These are phyloP conservation scores for Clathrospora elynae DNA, from an alignment of 2,329 filamentous ascomycete genomes.

Conservation along the genomic window DNA sequence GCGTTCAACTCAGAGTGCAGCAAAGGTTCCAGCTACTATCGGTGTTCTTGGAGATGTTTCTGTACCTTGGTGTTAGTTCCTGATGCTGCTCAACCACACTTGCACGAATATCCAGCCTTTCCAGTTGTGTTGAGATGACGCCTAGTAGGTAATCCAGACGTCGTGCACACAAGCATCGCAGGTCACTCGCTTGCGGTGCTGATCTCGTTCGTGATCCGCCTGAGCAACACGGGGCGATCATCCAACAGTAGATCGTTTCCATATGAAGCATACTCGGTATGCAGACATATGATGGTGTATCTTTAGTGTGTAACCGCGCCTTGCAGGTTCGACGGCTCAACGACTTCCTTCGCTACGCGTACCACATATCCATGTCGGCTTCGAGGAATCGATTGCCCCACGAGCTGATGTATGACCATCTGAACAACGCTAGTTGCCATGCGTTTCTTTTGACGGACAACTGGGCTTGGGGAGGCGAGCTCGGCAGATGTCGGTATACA, in stretches of 20 bases:
- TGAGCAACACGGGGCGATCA: slow-evolving; percentile 3
- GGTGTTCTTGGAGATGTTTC: not conserved
- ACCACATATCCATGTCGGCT: slow-evolving; percentile 3
- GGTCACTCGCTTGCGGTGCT: slow-evolving; percentile 4
- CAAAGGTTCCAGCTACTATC: not conserved
- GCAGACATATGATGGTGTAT: slow-evolving; percentile 1
- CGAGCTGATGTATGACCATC: too few species aligned
- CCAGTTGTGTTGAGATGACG: slow-evolving; percentile 75
- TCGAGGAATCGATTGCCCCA: slow-evolving; percentile 7
- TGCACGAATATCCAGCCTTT: slow-evolving; percentile 86
- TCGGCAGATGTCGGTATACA: slow-evolving; percentile 7
- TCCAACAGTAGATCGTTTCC: slow-evolving; percentile 6
- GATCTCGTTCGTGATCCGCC: slow-evolving; percentile 6
- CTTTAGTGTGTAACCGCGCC: not conserved
- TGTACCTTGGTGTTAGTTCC: slow-evolving; percentile 43
- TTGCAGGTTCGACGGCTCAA: not conserved
- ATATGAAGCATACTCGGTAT: slow-evolving; percentile 1
- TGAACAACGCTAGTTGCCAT: not conserved
- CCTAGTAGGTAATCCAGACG: slow-evolving; percentile 47
- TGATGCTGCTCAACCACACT: slow-evolving; percentile 86
- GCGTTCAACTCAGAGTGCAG: not conserved
- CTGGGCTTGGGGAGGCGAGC: not conserved
- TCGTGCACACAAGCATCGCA: slow-evolving; percentile 7
- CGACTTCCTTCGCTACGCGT: slow-evolving; percentile 1
- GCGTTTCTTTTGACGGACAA: slow-evolving; percentile 6